Evolutionary conservation across 371 early-diverging fungal genomes (phyloP), one percentile per base, ranked within the genome.

Genomic region (Mucor lusitanicus): DNA sequence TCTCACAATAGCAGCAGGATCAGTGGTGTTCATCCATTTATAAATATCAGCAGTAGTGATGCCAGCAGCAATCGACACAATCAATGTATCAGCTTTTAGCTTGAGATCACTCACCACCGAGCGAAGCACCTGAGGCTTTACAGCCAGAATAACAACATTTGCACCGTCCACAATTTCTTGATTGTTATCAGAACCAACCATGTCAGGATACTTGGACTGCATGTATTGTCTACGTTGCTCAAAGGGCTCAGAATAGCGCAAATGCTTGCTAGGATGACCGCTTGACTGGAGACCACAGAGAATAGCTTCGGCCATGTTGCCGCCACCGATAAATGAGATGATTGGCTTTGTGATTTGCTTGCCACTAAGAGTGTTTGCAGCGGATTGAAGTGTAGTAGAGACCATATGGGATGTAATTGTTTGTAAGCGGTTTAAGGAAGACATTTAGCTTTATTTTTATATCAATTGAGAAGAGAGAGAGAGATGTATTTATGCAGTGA

Each of bases 241-340:
- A 65, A 86, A 80, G 7, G 96, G 95, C 70, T 97, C 97, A 25
- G 94, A 91, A 65, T 95, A 95, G 46, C 84, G 83, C 23, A 96
- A 81, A 65, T 83, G 78, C 19, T 84, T 69, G 11, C 89, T 73
- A 21, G 90, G 88, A 75, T 90, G 92, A 11, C 93, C 94, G 12
- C 83, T 85, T 59, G 90, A 74, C 32, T 75, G 74, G 48, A 97
- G 87, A 32, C 97, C 97, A 12, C 92, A 94, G 37, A 96, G 84
- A 64, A 97, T 96, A 66, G 96, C 95, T 70, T 89, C 90, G 42
- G 94, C 95, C 95, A 97, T 96, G 75, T 97, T 96, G 63, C 97
- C 97, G 46, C 95, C 97, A 65, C 97, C 96, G 63, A 93, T 92
- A 73, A 94, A 91, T 28, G 88, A 83, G 30, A 94, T 74, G 27